Conservation (phyloP, 2,329 filamentous ascomycete species). For the Fusarium coicis region DNA sequence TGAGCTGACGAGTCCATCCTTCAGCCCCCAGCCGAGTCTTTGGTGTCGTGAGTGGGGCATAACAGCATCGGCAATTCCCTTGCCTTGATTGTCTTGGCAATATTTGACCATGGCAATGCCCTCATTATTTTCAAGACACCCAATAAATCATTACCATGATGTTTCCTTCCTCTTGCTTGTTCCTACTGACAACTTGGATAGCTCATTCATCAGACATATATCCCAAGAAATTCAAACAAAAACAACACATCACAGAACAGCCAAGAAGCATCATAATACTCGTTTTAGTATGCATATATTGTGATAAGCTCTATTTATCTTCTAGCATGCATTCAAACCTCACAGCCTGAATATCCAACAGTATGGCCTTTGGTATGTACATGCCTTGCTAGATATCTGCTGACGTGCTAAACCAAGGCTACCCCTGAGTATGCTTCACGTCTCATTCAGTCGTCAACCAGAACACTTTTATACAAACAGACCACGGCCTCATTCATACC, state of each 20-base stretch:
- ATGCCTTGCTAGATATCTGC: neutral
- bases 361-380: constrained; percentile 9
- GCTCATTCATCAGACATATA: neutral
- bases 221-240: constrained; percentile 23
- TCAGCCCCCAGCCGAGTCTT: constrained; percentile 26
- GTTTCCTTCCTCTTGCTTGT: neutral
- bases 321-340: neutral
- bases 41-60: constrained; percentile 25
- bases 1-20: constrained; percentile 51
- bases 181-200: neutral
- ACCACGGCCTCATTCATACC: constrained; percentile 3
- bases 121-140: neutral
- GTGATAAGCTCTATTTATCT: constrained; percentile 11
- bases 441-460: constrained; percentile 22
- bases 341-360: neutral
- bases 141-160: neutral
- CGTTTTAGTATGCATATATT: neutral
- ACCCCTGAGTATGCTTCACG: neutral
- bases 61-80: constrained; percentile 29
- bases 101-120: constrained; percentile 2
- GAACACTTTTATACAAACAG: neutral
- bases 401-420: neutral
- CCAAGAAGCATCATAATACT: neutral
- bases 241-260: neutral
- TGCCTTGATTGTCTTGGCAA: constrained; percentile 28